Conservation (phyloP, 768 basidiomycete species). For the Trametes coccinea region DNA sequence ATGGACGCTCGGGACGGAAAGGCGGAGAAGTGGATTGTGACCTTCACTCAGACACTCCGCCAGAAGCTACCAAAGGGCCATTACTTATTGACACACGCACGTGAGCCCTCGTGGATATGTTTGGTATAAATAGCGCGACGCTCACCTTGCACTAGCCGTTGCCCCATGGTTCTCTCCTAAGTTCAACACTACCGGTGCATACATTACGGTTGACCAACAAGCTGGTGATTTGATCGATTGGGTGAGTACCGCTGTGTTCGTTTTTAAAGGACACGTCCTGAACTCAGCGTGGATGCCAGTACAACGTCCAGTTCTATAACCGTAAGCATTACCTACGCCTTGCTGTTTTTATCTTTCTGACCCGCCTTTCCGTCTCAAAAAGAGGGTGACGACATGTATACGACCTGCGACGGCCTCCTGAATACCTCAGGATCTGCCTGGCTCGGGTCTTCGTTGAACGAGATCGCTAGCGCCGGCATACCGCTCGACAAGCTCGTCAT, state of each 20-base stretch:
- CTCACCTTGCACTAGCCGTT: slow-evolving; percentile 21
- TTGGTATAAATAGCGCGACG: not conserved
- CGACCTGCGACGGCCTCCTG: slow-evolving; percentile 39
- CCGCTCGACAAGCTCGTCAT: slow-evolving; percentile 64
- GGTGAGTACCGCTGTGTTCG: slow-evolving; percentile 18
- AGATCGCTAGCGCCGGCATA: slow-evolving; percentile 55
- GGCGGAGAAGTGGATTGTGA: slow-evolving; percentile 27
- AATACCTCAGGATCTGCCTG: slow-evolving; percentile 38
- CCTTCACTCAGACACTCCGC: slow-evolving; percentile 27
- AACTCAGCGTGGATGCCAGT: not conserved
- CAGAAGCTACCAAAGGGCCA: slow-evolving; percentile 27
- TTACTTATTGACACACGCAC: slow-evolving; percentile 33
- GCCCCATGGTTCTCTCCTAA: slow-evolving; percentile 21
- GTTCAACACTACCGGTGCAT: slow-evolving; percentile 45
- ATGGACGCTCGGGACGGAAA: slow-evolving; percentile 22
- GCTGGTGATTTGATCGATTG: slow-evolving; percentile 63
- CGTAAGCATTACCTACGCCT: not conserved
- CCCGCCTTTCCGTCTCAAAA: not conserved
- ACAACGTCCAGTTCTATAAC: slow-evolving; percentile 21
- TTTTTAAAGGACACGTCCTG: too few relatives aligned
- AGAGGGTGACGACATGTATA: slow-evolving; percentile 32
- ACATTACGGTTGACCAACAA: slow-evolving; percentile 50
- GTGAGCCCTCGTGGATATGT: not conserved
- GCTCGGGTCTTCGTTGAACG: slow-evolving; percentile 43
- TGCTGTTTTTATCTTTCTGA: not conserved